Evolutionary conservation across 2,329 filamentous ascomycete species (phyloP), one percentile per base, ranked within the genome.

Genomic region (Elsinoe arachidis): DNA sequence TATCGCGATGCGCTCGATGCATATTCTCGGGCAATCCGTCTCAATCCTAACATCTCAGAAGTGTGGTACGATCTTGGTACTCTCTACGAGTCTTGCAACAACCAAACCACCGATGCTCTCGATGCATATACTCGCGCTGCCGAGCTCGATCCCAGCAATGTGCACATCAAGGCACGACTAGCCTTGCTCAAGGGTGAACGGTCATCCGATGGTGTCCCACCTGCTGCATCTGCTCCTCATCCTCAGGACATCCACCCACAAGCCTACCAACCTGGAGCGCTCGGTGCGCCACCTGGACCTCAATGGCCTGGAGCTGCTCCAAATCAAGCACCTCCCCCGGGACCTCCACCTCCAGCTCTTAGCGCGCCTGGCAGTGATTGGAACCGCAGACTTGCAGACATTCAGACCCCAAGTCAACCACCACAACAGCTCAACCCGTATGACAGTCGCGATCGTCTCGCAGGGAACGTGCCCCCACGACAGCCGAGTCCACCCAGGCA

Each of bases 31-130:
- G 93, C 93, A 47, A 99, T 97, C 66, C 87, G 93, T 57, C 75
- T 99, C 66, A 99, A 97, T 70, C 93, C 93, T 4, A 96, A 95
- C 77, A 97, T 99, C 63, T 96, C 91, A 1, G 93, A 99, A 72
- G 93, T 99, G 54, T 99, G 93, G 93, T 99, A 97, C 72, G 93
- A 99, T 72, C 78, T 99, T 38, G 93, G 93, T 61, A 99, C 93
- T 65, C 69, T 99, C 78, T 99, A 99, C 68, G 93, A 99, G 72
- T 96, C 90, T 23, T 99, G 93, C 74, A 97, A 99, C 79, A 97
- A 97, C 74, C 93, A 99, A 74, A 96, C 95, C 59, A 89, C 85
- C 55, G 93, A 99, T 76, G 93, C 93, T 1, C 80, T 97, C 44
- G 93, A 99, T 72, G 93, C 93, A 5, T 99, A 97, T 70, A 88